Evolutionary conservation across 495 filamentous ascomycete species (phyloP).

Genomic region (Paragyromitra xinjiangensis): DNA sequence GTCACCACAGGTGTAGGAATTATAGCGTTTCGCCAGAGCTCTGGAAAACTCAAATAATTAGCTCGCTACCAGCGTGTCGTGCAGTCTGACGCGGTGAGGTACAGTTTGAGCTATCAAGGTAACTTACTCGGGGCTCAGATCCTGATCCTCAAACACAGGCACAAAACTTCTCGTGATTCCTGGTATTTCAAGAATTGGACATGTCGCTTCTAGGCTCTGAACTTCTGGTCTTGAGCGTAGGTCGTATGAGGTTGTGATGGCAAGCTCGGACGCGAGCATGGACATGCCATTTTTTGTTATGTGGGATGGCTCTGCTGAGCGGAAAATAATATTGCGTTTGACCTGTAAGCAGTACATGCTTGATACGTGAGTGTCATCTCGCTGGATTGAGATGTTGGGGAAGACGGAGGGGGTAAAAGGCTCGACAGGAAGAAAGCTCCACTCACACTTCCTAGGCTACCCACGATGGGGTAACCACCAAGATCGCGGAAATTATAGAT

Average conservation of each 20-base stretch:
- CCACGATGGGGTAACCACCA: constrained; percentile 63
- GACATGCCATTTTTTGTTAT: constrained; percentile 65
- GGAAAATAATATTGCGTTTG: constrained; percentile 64
- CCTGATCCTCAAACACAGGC: constrained; percentile 68
- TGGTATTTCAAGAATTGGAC: constrained; percentile 58
- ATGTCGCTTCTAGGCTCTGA: constrained; percentile 57
- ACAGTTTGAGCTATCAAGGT: not conserved
- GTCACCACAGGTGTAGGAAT: constrained; percentile 55
- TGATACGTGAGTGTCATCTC: not conserved
- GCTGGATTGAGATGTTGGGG: constrained; percentile 14
- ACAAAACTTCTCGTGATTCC: constrained; percentile 55
- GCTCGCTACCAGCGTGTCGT: not conserved
- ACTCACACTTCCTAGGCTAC: constrained; percentile 41
- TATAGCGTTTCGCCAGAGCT: constrained; percentile 38
- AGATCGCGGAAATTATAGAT: constrained; percentile 70
- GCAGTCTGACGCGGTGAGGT: not conserved
- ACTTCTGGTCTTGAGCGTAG: constrained; percentile 68
- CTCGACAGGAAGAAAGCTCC: constrained; percentile 15
- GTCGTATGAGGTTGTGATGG: constrained; percentile 71
- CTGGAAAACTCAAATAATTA: constrained; percentile 15
- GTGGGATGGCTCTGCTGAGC: constrained; percentile 67
- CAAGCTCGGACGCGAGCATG: constrained; percentile 62
- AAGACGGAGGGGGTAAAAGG: constrained; percentile 13
- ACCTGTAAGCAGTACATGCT: constrained; percentile 55
- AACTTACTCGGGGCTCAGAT: constrained; percentile 66